These are phyloP conservation scores for Paraglomus brasilianum DNA, from an alignment of 192 early-diverging fungal genomes.

Conservation along the genomic window DNA sequence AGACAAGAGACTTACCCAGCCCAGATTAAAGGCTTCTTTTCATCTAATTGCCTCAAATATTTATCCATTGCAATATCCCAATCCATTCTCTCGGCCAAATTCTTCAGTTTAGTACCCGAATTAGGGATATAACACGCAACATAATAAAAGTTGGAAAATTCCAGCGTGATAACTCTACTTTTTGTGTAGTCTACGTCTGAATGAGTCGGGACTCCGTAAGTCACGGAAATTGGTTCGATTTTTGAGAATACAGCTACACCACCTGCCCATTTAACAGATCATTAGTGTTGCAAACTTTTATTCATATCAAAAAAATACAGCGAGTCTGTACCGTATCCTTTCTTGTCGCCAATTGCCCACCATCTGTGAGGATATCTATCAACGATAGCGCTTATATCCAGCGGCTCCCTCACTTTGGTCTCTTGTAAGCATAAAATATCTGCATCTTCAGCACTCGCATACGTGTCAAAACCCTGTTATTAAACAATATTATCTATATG, in stretches of 20 bases:
- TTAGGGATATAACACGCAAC: slow-evolving; percentile 81
- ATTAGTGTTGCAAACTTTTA: neutral
- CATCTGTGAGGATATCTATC: slow-evolving; percentile 69
- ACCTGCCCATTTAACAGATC: slow-evolving; percentile 34
- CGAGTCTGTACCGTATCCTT: slow-evolving; percentile 60
- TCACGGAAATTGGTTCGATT: slow-evolving; percentile 61
- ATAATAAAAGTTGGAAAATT: slow-evolving; percentile 64
- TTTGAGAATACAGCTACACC: slow-evolving; percentile 81
- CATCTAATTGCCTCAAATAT: slow-evolving; percentile 66
- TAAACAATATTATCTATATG: neutral
- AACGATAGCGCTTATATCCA: slow-evolving; percentile 46
- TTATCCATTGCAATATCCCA: slow-evolving; percentile 66
- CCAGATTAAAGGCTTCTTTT: slow-evolving; percentile 74
- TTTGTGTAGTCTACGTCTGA: slow-evolving; percentile 44
- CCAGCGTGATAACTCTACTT: slow-evolving; percentile 70
- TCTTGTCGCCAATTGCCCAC: slow-evolving; percentile 70
- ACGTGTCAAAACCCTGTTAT: slow-evolving; percentile 61
- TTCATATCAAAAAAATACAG: neutral
- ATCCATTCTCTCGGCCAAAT: slow-evolving; percentile 61
- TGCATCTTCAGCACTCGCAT: slow-evolving; percentile 73
- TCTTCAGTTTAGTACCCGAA: slow-evolving; percentile 69
- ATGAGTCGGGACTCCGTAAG: slow-evolving; percentile 58
- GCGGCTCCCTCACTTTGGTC: slow-evolving; percentile 76
- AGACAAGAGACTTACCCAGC: slow-evolving; percentile 51
- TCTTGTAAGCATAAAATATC: slow-evolving; percentile 85